These are phyloP conservation scores for Tilletia walkeri DNA, from an alignment of 1,284 basidiomycete species.

Conservation along the genomic window DNA sequence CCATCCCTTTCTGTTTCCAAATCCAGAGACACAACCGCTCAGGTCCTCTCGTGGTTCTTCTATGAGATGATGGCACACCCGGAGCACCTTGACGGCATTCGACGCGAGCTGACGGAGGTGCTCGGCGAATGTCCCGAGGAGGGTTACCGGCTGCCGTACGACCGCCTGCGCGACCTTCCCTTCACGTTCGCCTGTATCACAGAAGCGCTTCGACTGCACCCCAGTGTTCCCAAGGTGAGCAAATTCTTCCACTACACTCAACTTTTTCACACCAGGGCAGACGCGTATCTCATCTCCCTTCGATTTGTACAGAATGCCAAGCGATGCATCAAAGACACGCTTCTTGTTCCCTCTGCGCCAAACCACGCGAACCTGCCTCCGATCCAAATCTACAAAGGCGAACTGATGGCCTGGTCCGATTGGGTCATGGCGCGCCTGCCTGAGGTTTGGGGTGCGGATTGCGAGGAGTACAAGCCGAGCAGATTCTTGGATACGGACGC, in stretches of 20 bases:
- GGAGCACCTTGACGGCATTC: conserved; percentile 27
- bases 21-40: conserved; percentile 40
- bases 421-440: conserved; percentile 45
- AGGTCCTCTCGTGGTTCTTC: conserved; percentile 42
- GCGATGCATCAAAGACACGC: conserved; percentile 37
- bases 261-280: too few relatives aligned
- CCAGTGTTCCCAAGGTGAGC: conserved; percentile 44
- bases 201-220: conserved; percentile 45
- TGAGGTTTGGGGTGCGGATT: conserved; percentile 42
- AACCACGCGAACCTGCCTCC: conserved; percentile 39
- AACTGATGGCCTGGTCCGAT: conserved; percentile 42
- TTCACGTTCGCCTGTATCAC: conserved; percentile 41
- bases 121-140: conserved; percentile 25
- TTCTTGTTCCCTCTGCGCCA: conserved; percentile 37
- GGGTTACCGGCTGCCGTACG: conserved; percentile 33
- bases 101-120: conserved; percentile 36
- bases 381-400: conserved; percentile 36
- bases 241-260: too few relatives aligned
- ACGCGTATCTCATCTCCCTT: too few relatives aligned
- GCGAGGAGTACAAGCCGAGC: conserved; percentile 37
- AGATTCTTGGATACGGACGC: conserved; percentile 36
- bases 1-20: too few relatives aligned
- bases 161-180: conserved; percentile 33
- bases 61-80: conserved; percentile 37
- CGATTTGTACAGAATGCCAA: conserved; percentile 33